These are phyloP conservation scores for Thelonectria rubi DNA, from an alignment of 2,329 filamentous ascomycete genomes.

Conservation along the genomic window DNA sequence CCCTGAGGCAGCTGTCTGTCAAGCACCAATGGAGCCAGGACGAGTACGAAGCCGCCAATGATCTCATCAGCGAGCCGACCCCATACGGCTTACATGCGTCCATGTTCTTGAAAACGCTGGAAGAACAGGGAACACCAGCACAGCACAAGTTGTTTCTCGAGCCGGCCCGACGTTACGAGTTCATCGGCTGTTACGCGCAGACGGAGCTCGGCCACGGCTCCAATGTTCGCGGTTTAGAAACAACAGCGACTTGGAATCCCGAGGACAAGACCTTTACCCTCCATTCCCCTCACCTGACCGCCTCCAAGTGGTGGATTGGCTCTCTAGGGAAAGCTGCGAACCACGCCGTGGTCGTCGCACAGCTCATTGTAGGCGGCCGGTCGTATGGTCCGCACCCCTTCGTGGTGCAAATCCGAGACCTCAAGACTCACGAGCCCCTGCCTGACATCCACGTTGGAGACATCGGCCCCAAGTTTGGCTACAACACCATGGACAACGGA, in stretches of 20 bases:
- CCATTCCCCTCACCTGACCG: constrained; percentile 77
- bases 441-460: constrained; percentile 79
- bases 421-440: constrained; percentile 74
- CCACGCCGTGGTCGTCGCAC: constrained; percentile 81
- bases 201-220: constrained; percentile 83
- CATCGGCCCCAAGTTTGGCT: constrained; percentile 82
- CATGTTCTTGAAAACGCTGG: constrained; percentile 64
- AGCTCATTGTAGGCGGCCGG: constrained; percentile 75
- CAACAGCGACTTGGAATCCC: constrained; percentile 77
- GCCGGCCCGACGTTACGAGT: constrained; percentile 73
- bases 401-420: constrained; percentile 76
- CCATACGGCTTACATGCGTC: constrained; percentile 76
- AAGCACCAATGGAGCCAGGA: constrained; percentile 74
- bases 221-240: constrained; percentile 78
- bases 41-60: constrained; percentile 71
- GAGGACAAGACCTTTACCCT: constrained; percentile 79
- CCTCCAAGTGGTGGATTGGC: constrained; percentile 88
- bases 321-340: constrained; percentile 80
- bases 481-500: constrained; percentile 85
- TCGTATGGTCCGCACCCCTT: constrained; percentile 80
- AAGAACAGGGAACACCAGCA: constrained; percentile 76
- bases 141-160: constrained; percentile 79
- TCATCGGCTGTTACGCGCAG: constrained; percentile 83
- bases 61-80: constrained; percentile 76
- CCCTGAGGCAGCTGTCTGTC: constrained; percentile 70